These are phyloP conservation scores for Hericium alpestre DNA, from an alignment of 768 basidiomycete genomes.

Conservation along the genomic window DNA sequence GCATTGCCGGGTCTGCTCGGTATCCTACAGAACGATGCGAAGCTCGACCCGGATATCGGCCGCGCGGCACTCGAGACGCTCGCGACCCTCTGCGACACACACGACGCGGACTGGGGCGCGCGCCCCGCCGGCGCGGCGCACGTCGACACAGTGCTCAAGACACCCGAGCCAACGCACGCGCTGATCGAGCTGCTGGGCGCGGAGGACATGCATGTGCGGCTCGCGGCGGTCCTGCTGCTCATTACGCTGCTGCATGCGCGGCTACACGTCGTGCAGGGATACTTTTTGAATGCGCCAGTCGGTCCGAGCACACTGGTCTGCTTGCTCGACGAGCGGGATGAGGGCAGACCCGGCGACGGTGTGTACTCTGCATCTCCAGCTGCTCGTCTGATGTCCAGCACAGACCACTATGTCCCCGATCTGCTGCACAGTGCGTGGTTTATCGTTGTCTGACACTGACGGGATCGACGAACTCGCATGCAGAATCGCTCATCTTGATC, in stretches of 20 bases:
- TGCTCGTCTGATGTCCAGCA: no score
- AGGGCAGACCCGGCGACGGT: conserved; percentile 19
- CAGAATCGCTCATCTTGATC: conserved; percentile 4
- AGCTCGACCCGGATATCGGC: conserved; percentile 84
- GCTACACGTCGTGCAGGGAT: conserved; percentile 73
- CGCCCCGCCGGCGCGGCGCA: conserved; percentile 78
- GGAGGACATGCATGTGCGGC: conserved; percentile 74
- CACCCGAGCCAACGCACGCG: conserved; percentile 60
- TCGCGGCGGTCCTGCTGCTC: conserved; percentile 74
- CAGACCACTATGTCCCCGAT: no score
- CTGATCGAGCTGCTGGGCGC: conserved; percentile 70
- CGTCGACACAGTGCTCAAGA: conserved; percentile 68
- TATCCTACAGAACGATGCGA: conserved; percentile 78
- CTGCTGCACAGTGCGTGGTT: no score
- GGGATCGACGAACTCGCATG: not conserved
- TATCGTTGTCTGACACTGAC: no score
- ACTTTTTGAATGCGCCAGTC: conserved; percentile 78
- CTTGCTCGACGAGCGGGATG: conserved; percentile 73
- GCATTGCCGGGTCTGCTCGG: conserved; percentile 72
- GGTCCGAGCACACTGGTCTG: conserved; percentile 66
- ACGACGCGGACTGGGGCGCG: conserved; percentile 28
- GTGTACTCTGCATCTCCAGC: no score
- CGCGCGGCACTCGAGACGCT: conserved; percentile 90
- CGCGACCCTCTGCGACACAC: conserved; percentile 72
- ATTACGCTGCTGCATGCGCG: conserved; percentile 74